Evolutionary conservation across 371 early-diverging fungal species (phyloP).

Genomic region (Smittium culicis): DNA sequence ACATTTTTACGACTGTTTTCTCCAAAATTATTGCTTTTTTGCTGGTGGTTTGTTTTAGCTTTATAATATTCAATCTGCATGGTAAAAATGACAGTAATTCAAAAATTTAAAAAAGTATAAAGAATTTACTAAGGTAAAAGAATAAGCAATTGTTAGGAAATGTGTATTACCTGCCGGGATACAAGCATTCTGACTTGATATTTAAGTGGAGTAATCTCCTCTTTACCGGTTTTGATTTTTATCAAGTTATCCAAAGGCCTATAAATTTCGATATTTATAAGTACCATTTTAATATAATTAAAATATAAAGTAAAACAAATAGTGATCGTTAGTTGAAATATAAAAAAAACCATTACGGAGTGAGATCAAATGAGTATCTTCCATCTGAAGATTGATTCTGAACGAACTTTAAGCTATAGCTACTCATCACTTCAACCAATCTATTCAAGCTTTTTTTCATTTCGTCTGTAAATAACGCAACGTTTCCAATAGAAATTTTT

Average conservation of each 20-base stretch:
- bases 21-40: constrained; percentile 13
- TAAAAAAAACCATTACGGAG: constrained; percentile 5
- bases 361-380: constrained; percentile 1
- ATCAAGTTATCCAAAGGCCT: neutral
- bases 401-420: neutral
- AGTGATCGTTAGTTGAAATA: neutral
- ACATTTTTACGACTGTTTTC: too few relatives aligned
- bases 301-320: neutral
- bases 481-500: constrained; percentile 29
- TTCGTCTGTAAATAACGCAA: constrained; percentile 7
- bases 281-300: neutral
- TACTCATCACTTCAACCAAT: constrained; percentile 1
- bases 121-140: too few relatives aligned
- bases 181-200: neutral
- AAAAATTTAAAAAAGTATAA: too few relatives aligned
- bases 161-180: neutral
- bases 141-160: too few relatives aligned
- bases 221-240: neutral
- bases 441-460: constrained; percentile 7
- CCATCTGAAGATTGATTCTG: constrained; percentile 1
- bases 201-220: neutral
- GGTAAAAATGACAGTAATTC: too few relatives aligned
- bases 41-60: constrained; percentile 9
- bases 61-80: constrained; percentile 3
- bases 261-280: constrained; percentile 6